A percentile compares a stretch with the other conserved stretches of the same genome.
Conservation (phyloP, 345 rosid genomes). For the Draba incana region DNA sequence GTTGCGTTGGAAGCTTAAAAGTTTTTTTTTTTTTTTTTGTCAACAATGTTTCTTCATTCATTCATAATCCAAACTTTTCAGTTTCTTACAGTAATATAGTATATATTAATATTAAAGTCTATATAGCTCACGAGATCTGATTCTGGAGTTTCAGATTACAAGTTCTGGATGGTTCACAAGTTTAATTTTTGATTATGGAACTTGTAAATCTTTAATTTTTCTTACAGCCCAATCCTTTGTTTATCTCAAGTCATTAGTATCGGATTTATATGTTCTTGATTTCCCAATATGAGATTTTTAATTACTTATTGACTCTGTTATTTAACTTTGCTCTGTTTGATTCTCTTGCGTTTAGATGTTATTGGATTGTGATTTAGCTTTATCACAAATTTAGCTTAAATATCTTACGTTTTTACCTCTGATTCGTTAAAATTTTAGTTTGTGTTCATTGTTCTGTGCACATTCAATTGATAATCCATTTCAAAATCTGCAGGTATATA, state of each 20-base stretch:
- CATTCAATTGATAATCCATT: conserved; percentile 8
- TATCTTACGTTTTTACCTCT: no score
- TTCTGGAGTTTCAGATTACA: conserved; percentile 36
- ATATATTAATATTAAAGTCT: background rate
- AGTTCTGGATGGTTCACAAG: conserved; percentile 13
- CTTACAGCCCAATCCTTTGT: background rate
- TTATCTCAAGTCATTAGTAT: conserved; percentile 14
- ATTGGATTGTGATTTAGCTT: conserved; percentile 14
- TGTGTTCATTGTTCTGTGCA: no score
- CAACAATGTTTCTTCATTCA: no score
- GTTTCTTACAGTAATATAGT: conserved; percentile 21
- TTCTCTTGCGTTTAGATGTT: background rate
- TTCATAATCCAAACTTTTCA: no score
- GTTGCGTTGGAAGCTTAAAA: conserved; percentile 26
- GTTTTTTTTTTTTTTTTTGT: no score
- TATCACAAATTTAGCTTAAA: background rate
- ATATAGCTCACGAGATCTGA: conserved; percentile 22
- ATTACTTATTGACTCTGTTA: background rate
- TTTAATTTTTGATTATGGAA: conserved; percentile 4
- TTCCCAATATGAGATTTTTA: conserved; percentile 9
- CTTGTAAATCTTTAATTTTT: background rate
- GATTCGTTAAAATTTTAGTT: no score
- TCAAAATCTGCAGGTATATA: conserved; percentile 33
- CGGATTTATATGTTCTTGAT: conserved; percentile 20
- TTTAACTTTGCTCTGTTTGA: conserved; percentile 4